Evolutionary conservation across 768 basidiomycete genomes (phyloP), one percentile per base, ranked within the genome.

Genomic region (Lentinula detonsa): DNA sequence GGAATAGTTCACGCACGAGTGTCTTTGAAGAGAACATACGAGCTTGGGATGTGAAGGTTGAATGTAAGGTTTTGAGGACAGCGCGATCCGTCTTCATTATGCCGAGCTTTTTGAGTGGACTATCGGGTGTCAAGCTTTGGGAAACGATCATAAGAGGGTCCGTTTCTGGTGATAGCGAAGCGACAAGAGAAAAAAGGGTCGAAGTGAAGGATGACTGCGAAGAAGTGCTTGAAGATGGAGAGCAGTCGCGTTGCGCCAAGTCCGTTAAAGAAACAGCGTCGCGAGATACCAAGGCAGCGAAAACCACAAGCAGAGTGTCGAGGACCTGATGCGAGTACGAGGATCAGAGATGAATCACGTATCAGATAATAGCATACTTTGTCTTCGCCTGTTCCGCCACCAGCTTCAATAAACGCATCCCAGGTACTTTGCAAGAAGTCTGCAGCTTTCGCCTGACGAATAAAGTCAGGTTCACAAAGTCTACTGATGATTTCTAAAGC

Each of bases 401-500:
- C 85, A 2, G 86, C 83, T 7, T 73, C 75, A 46, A 77, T 67
- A 40, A 93, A 75, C 10, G 84, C 76, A 57, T 87, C 83, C 89
- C 90, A 94, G 2, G 88, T 85, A 42, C 79, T 81, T 13, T 74
- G 71, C 31, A 86, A 78, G 61, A 92, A 90, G 66, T 93, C 91
- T 0, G 90, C 83, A 0, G 87, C 84, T 65, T 86, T 90, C 2
- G 90, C 90, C 65, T 88, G 88, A 4, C 91, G 84, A n/a, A 83
- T 77, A 66, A 93, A 94, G 10, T 91, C 89, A 1, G 72, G 58
- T 63, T 90, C 86, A 60, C 87, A 88, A 10, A 93, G 72, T 67
- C 93, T 91, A 13, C 76, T 84, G 3, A 86, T 81, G 11, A 94
- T 84, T 69, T 94, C 91, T 28, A 90, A 71, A 3, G 90, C 91